Conservation (phyloP, 345 rosid species). For the Microthlaspi erraticum region DNA sequence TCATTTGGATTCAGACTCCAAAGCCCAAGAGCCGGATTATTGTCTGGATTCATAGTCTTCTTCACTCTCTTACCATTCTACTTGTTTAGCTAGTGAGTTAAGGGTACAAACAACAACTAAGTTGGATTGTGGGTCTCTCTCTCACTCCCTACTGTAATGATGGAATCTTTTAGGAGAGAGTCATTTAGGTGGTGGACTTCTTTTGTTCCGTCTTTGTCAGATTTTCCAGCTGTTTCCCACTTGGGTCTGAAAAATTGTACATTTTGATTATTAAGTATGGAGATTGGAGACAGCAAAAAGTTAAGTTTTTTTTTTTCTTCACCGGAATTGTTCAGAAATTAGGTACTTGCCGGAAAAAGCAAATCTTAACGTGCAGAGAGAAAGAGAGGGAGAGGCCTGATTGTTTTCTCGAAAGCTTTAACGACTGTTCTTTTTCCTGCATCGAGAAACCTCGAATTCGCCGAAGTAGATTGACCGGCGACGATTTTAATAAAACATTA, state of each 20-base stretch:
- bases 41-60: neutral
- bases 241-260: slow-evolving; percentile 36
- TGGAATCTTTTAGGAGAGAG: slow-evolving; percentile 30
- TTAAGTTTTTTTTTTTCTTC: slow-evolving; percentile 5
- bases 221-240: slow-evolving; percentile 42
- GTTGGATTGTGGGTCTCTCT: slow-evolving; percentile 39
- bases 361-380: neutral
- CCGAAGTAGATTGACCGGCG: slow-evolving; percentile 2
- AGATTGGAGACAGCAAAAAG: slow-evolving; percentile 18
- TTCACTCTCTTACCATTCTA: neutral
- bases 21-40: slow-evolving; percentile 19
- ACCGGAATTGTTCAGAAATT: neutral
- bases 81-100: slow-evolving; percentile 27
- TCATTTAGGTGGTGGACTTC: slow-evolving; percentile 29
- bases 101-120: neutral
- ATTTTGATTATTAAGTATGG: slow-evolving; percentile 9
- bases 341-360: neutral
- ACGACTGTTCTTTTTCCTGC: neutral
- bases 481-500: neutral
- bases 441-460: neutral
- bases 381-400: neutral
- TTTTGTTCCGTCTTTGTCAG: slow-evolving; percentile 22
- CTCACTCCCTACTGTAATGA: slow-evolving; percentile 30
- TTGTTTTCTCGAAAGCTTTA: neutral
- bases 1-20: slow-evolving; percentile 39